phyloP scores from a whole-genome alignment of 1,139 yeast species.

The Taphrina pruni region DNA sequence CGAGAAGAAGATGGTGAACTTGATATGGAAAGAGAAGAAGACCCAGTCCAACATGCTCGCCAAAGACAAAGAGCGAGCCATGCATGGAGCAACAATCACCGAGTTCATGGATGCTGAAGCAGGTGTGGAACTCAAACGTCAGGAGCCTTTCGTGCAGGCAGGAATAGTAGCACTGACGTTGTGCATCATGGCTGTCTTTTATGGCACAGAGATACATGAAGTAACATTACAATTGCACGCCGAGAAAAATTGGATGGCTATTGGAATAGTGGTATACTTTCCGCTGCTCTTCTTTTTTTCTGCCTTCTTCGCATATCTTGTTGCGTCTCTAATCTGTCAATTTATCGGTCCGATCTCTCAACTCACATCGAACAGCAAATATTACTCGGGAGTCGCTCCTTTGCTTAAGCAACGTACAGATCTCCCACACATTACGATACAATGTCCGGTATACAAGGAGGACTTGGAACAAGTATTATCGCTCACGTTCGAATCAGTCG shows the following conservation, averaged over 20 bases:
- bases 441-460: slow-evolving; percentile 45
- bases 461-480: slow-evolving; percentile 43
- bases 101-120: slow-evolving; percentile 33
- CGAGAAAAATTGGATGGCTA: slow-evolving; percentile 38
- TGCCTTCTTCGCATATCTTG: slow-evolving; percentile 41
- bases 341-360: slow-evolving; percentile 45
- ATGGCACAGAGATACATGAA: slow-evolving; percentile 38
- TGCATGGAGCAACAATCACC: slow-evolving; percentile 1
- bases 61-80: slow-evolving; percentile 23
- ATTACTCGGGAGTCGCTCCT: slow-evolving; percentile 44
- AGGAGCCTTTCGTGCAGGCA: slow-evolving; percentile 38
- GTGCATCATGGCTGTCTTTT: slow-evolving; percentile 41
- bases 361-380: slow-evolving; percentile 42
- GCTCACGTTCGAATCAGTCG: slow-evolving; percentile 42
- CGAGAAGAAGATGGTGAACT: slow-evolving; percentile 41
- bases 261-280: slow-evolving; percentile 38
- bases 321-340: slow-evolving; percentile 38
- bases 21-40: slow-evolving; percentile 40
- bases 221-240: slow-evolving; percentile 37
- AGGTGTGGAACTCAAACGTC: slow-evolving; percentile 31
- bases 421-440: slow-evolving; percentile 44
- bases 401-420: slow-evolving; percentile 29
- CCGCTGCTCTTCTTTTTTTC: slow-evolving; percentile 41
- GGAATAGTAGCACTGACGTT: slow-evolving; percentile 41
- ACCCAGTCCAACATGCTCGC: slow-evolving; percentile 18